Conservation (phyloP, 2,329 filamentous ascomycete species). For the Lachnellula subtilissima region DNA sequence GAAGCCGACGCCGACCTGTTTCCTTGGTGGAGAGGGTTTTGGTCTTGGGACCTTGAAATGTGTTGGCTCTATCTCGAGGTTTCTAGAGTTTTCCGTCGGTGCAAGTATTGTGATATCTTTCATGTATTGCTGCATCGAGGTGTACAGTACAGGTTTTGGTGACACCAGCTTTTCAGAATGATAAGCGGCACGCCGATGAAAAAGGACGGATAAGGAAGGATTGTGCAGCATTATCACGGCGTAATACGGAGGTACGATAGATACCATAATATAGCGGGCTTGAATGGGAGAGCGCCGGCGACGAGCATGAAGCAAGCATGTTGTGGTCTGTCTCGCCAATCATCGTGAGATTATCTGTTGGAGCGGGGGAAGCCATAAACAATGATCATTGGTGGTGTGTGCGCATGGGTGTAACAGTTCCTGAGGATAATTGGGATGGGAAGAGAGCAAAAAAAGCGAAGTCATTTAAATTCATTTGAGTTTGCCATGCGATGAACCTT, state of each 20-base stretch:
- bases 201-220: neutral
- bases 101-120: neutral
- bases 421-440: slow-evolving; percentile 9
- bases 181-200: neutral
- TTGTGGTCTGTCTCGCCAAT: slow-evolving; percentile 21
- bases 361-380: slow-evolving; percentile 20
- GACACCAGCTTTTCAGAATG: neutral
- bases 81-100: neutral
- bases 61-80: neutral
- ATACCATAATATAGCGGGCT: no score
- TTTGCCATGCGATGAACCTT: slow-evolving; percentile 3
- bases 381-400: slow-evolving; percentile 23
- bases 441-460: neutral
- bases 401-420: slow-evolving; percentile 16
- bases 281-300: slow-evolving; percentile 4
- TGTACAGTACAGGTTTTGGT: neutral
- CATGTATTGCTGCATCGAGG: neutral
- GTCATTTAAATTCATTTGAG: slow-evolving; percentile 11
- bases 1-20: neutral
- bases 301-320: slow-evolving; percentile 17
- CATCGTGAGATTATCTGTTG: slow-evolving; percentile 7
- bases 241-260: neutral
- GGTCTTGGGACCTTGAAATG: neutral
- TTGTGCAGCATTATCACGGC: neutral
- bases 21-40: neutral